Percentiles rank a stretch among this genome's conserved stretches.
phyloP scores from a whole-genome alignment of 1,139 yeast genomes.

The Taphrina wiesneri region DNA sequence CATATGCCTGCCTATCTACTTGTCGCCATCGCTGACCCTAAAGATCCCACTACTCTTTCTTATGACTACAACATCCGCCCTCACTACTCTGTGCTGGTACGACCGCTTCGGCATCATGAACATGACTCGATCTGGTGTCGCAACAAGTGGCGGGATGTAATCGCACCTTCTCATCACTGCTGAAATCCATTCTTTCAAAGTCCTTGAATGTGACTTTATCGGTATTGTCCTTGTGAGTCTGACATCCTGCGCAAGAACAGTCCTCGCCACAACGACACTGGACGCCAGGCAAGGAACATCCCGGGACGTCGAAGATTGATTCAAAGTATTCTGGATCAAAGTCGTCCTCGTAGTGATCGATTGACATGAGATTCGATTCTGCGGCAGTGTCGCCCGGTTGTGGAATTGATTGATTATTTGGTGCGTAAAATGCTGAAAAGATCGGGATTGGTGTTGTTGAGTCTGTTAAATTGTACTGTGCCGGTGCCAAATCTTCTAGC shows the following conservation, averaged over 20 bases:
- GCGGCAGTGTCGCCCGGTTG: neutral
- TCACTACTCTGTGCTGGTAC: neutral
- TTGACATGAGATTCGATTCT: neutral
- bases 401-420: neutral
- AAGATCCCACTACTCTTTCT: neutral
- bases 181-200: conserved; percentile 28
- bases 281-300: conserved; percentile 26
- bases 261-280: conserved; percentile 29
- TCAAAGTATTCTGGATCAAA: conserved; percentile 27
- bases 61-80: neutral
- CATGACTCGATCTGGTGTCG: conserved; percentile 25
- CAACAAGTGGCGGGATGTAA: conserved; percentile 27
- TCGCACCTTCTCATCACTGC: neutral
- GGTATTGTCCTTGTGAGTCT: conserved; percentile 23
- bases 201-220: conserved; percentile 11
- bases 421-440: conserved; percentile 17
- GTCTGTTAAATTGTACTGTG: neutral
- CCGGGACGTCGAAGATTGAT: conserved; percentile 25
- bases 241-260: conserved; percentile 27
- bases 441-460: conserved; percentile 9
- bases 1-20: neutral
- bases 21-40: neutral
- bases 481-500: neutral
- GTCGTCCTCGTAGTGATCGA: conserved; percentile 21
- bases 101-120: neutral